Evolutionary conservation across 2,329 filamentous ascomycete genomes (phyloP), one percentile per base, ranked within the genome.

Genomic region (Didymella sp.): DNA sequence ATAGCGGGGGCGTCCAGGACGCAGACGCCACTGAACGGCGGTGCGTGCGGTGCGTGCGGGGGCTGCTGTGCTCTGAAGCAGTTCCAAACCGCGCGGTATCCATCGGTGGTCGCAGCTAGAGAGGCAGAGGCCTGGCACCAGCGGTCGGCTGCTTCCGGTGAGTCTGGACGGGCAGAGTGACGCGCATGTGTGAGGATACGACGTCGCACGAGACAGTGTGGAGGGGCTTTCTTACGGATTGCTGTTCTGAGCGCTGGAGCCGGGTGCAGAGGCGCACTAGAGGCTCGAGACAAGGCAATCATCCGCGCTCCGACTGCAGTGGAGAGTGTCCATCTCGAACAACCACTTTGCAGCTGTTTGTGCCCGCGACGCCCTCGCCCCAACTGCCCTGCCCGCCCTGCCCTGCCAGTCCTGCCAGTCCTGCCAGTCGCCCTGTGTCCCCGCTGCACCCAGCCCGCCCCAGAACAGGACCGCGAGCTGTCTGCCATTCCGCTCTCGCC

Each of bases 271-370:
- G 31, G 8, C 40, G 21, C 38, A 21, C 38, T 41, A 41, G 30
- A 15, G 62, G 61, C 59, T 54, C 53, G 59, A 49, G 46, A 49
- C 46, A 49, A 50, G 53, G 56, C 41, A 49, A 48, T 47, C 51
- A 51, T 49, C 55, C 38, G 50, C 55, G 38, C 44, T 27, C 57
- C 62, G 27, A 33, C 43, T 60, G 24, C 53, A 48, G 63, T 67
- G 64, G 64, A 67, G 64, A 67, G 64, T 42, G 35, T 12, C 52
- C 52, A 27, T 54, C 42, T 37, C 57, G 50, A 52, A 51, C 58
- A 50, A 38, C 47, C 19, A 33, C 49, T 40, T n/a, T 55, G 45
- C 45, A 33, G 24, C 45, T 28, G 46, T 31, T 35, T 46, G 46
- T 48, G 43, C 45, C 15, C 28, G 44, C 43, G 28, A 22, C 44